A percentile compares a stretch with the other conserved stretches of the same genome.
phyloP scores from a whole-genome alignment of 148 eudicot genomes.

The Oxyria digyna region DNA sequence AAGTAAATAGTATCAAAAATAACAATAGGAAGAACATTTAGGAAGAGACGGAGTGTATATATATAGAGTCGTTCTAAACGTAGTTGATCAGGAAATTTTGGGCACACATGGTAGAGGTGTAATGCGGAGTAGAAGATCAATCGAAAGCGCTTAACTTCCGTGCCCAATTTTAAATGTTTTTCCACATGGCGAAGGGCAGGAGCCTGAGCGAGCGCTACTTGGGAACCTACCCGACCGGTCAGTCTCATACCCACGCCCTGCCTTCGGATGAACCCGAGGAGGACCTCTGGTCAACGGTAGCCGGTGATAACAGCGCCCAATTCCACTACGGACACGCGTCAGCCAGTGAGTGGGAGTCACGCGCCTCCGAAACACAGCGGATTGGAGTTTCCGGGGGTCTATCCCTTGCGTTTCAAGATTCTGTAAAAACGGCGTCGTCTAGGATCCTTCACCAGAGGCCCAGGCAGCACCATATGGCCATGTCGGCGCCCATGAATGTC shows the following conservation, averaged over 20 bases:
- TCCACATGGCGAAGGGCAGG: conserved; percentile 70
- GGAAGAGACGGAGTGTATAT: no score
- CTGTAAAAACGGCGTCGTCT: conserved; percentile 27
- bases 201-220: conserved; percentile 67
- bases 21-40: no score
- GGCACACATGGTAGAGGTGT: no score
- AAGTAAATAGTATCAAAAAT: no score
- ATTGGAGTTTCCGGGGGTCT: conserved; percentile 40
- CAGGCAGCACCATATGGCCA: conserved; percentile 42
- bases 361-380: conserved; percentile 9
- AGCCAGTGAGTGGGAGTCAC: conserved; percentile 34
- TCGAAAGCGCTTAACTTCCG: neutral
- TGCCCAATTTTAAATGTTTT: neutral
- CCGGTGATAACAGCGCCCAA: conserved; percentile 16
- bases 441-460: conserved; percentile 58
- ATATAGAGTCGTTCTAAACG: neutral
- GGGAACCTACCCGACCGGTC: conserved; percentile 24
- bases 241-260: conserved; percentile 14
- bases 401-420: conserved; percentile 60
- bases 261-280: conserved; percentile 33
- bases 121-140: neutral
- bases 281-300: conserved; percentile 63
- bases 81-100: neutral
- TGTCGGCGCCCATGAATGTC: conserved; percentile 86
- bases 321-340: conserved; percentile 1